Conservation (phyloP, 345 rosid species). For the Turritis glabra region DNA sequence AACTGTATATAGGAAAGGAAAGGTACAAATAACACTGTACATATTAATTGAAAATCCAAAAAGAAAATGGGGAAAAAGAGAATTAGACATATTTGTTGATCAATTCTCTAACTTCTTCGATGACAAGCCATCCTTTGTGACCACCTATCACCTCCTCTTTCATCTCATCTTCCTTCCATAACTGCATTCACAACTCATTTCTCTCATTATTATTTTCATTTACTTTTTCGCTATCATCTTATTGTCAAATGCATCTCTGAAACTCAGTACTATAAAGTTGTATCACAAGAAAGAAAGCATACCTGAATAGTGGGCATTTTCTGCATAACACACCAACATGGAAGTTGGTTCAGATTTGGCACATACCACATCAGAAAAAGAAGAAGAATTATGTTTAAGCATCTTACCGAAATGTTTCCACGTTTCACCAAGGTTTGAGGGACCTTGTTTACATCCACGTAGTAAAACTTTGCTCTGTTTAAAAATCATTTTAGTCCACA, state of each 20-base stretch:
- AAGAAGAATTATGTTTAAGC: background rate
- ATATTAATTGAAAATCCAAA: background rate
- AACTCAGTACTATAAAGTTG: background rate
- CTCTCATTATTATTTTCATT: background rate
- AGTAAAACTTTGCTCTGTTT: slow-evolving; percentile 63
- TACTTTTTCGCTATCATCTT: background rate
- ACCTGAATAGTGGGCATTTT: slow-evolving; percentile 99
- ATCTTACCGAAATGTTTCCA: slow-evolving; percentile 73
- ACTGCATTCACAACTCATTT: slow-evolving; percentile 39
- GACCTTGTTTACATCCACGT: slow-evolving; percentile 88
- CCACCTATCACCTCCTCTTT: slow-evolving; percentile 94
- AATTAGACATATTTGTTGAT: slow-evolving; percentile 56
- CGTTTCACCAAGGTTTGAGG: slow-evolving; percentile 78
- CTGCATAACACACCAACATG: slow-evolving; percentile 41
- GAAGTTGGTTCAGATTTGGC: slow-evolving; percentile 10
- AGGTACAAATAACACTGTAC: slow-evolving; percentile 26
- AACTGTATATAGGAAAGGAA: background rate
- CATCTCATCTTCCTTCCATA: slow-evolving; percentile 91
- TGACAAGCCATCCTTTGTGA: slow-evolving; percentile 92
- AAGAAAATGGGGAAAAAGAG: background rate
- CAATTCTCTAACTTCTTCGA: slow-evolving; percentile 81
- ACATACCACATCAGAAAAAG: background rate
- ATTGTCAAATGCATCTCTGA: background rate
- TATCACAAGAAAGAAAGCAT: background rate
- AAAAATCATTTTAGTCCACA: background rate